phyloP scores from a whole-genome alignment of 257 asterid species.

The Plantago ovata region DNA sequence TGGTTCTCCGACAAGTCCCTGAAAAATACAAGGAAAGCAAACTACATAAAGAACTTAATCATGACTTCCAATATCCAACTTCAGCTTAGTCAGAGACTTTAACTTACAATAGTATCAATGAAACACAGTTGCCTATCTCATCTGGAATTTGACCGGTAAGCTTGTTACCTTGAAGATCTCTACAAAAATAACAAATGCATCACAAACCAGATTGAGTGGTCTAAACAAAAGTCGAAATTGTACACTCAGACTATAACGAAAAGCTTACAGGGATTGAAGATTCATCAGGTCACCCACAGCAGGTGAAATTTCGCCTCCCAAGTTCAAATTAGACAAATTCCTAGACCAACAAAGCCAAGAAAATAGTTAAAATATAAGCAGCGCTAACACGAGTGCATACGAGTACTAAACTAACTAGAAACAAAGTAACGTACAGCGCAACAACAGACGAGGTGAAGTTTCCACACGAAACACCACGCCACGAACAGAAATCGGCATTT shows the following conservation, averaged over 20 bases:
- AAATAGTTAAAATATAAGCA: background rate
- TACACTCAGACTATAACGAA: background rate
- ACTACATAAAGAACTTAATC: background rate
- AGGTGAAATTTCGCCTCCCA: constrained; percentile 92
- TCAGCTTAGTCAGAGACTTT: too few species aligned
- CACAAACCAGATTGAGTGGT: background rate
- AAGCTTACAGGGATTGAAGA: constrained; percentile 69
- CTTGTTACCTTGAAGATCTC: constrained; percentile 89
- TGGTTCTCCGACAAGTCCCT: constrained; percentile 87
- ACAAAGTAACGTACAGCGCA: constrained; percentile 57
- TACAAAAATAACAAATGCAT: constrained; percentile 21
- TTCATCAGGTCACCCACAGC: constrained; percentile 74
- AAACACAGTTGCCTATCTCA: constrained; percentile 79
- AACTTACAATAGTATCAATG: constrained; percentile 54
- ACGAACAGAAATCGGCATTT: constrained; percentile 76
- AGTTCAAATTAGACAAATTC: constrained; percentile 78
- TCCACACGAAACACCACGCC: constrained; percentile 88
- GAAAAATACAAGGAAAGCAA: constrained; percentile 13
- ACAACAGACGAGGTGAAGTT: constrained; percentile 70
- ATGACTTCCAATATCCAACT: background rate
- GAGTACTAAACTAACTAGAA: too few species aligned
- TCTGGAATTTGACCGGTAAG: constrained; percentile 92
- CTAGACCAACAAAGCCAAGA: constrained; percentile 29
- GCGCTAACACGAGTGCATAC: background rate
- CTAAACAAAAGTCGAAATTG: background rate